Base-by-base conservation (phyloP, 2,329 filamentous ascomycete genomes). In the Rhinocladiella similis region DNA sequence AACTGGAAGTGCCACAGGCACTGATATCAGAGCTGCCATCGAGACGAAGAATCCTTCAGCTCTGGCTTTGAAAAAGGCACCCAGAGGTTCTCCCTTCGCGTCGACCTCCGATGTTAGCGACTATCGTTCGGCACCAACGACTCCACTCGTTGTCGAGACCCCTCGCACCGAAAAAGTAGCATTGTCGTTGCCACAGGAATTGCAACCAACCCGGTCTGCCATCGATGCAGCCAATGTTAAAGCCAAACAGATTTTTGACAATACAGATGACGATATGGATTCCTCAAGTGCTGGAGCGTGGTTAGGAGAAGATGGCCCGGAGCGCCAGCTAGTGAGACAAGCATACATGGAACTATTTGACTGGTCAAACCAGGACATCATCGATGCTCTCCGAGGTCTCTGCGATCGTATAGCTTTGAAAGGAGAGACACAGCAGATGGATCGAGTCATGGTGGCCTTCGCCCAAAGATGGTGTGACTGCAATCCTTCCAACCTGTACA, bases 261-360 rank as follows among this genome's bases (percentile, higher is more conserved):
- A 92, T 38, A 84, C 87, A 58, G 91, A 96, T 68, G 86, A 90
- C 50, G 88, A 92, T 57, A 86, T 94, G 19, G 81, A 82, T 39
- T 91, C 90, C 67, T 85, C 88, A 29, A 87, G 88, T 69, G 91
- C 92, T 14, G 91, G 92, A 22, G 83, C 91, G 25, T 95, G 91
- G 86, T 86, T 97, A 73, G 94, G 94, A 65, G 90, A 94, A 63
- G 70, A 76, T 22, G 81, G 79, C 13, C 70, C 77, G 6, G 75
- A 80, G 42, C 82, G 82, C 65, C 75, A 74, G 41, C 74, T 75
- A 54, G 76, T 82, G n/a, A 74, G 85, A 47, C 79, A 80, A 63
- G 93, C 93, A 0, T 99, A 96, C 72, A 96, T 99, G 88, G 86
- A 91, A 59, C 77, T 97, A 10, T 97, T 93, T 70, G 88, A 97